Conservation (phyloP, 2,329 filamentous ascomycete species). For the Zymoseptoria ardabiliae region DNA sequence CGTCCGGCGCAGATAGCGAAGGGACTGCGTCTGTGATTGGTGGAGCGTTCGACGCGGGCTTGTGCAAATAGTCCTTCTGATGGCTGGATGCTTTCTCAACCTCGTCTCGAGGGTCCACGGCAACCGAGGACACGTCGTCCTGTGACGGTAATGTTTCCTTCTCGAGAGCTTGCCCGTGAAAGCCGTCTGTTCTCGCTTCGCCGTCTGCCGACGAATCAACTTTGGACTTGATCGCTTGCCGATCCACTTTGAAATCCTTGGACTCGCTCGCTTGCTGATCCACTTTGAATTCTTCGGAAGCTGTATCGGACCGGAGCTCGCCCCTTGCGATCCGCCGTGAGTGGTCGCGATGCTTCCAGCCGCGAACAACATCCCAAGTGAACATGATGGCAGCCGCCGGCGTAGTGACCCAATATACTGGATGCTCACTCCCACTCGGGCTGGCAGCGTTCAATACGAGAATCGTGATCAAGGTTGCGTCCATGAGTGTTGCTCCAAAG, state of each 20-base stretch:
- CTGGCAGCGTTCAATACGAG: constrained; percentile 58
- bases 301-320: constrained; percentile 32
- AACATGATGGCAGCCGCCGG: constrained; percentile 64
- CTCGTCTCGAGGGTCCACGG: background rate
- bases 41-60: background rate
- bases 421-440: constrained; percentile 43
- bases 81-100: constrained; percentile 3
- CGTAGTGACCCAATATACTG: constrained; percentile 62
- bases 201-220: background rate
- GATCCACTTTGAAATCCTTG: background rate
- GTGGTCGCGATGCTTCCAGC: constrained; percentile 56
- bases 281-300: background rate
- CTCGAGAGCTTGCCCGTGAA: background rate
- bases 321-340: constrained; percentile 56
- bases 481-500: constrained; percentile 60
- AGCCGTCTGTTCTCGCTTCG: background rate
- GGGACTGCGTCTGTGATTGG: background rate
- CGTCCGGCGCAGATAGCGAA: background rate
- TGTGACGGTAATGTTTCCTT: background rate
- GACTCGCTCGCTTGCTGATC: background rate
- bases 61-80: background rate
- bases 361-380: constrained; percentile 57
- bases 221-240: background rate
- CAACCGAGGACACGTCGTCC: background rate
- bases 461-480: constrained; percentile 57